Conservation (phyloP, 1,139 yeast species). For the Kluyveromyces sp. region DNA sequence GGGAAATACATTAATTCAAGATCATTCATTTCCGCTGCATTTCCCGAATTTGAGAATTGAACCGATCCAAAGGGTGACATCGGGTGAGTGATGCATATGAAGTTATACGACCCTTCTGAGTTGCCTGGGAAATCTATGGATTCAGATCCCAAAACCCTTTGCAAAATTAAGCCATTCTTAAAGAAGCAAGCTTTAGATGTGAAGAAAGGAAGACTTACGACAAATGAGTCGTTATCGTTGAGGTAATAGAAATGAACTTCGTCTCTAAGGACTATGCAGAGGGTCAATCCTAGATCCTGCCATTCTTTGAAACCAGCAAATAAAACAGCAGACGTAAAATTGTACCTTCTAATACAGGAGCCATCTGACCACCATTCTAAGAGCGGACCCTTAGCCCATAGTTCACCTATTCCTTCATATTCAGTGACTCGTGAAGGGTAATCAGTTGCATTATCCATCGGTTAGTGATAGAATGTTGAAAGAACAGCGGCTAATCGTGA, state of each 20-base stretch:
- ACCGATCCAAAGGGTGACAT: slow-evolving; percentile 30
- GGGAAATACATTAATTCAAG: slow-evolving; percentile 25
- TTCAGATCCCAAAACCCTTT: slow-evolving; percentile 13
- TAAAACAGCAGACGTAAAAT: slow-evolving; percentile 18
- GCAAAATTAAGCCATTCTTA: slow-evolving; percentile 27
- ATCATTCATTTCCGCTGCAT: slow-evolving; percentile 12
- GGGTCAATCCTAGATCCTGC: slow-evolving; percentile 20
- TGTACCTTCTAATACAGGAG: slow-evolving; percentile 20
- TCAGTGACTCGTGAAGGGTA: slow-evolving; percentile 1
- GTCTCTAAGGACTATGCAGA: slow-evolving; percentile 25
- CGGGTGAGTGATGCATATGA: slow-evolving; percentile 30
- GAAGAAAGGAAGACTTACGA: slow-evolving; percentile 27
- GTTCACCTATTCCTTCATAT: slow-evolving; percentile 14
- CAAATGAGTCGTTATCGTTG: slow-evolving; percentile 20
- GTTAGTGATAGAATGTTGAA: background rate
- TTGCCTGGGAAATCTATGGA: slow-evolving; percentile 6
- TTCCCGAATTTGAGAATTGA: slow-evolving; percentile 15
- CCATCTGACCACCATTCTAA: slow-evolving; percentile 26
- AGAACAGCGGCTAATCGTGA: background rate
- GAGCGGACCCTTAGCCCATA: slow-evolving; percentile 21
- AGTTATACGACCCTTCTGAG: slow-evolving; percentile 18
- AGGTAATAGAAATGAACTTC: slow-evolving; percentile 27
- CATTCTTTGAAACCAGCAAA: slow-evolving; percentile 29
- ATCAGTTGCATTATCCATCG: slow-evolving; percentile 1
- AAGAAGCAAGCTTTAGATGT: slow-evolving; percentile 28